These are phyloP conservation scores for Lachnellula arida DNA, from an alignment of 2,329 filamentous ascomycete species.

Conservation along the genomic window DNA sequence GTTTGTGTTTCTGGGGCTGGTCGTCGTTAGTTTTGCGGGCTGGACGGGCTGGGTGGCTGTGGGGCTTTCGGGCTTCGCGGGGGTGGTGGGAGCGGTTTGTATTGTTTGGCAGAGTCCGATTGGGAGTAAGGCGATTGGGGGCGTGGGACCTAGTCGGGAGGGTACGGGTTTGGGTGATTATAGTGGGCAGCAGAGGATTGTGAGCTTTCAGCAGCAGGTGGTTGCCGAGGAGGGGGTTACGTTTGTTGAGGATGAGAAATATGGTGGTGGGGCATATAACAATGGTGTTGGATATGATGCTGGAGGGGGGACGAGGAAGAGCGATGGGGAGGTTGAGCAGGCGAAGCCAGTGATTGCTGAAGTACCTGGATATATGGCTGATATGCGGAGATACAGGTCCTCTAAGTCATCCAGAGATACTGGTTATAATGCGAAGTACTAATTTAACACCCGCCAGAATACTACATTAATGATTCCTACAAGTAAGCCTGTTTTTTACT, in stretches of 20 bases:
- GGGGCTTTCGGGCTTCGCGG: constrained; percentile 1
- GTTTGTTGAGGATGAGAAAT: not conserved
- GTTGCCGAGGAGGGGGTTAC: not conserved
- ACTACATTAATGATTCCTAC: no score
- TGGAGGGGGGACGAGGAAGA: not conserved
- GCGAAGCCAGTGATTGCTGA: not conserved
- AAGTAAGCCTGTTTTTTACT: not conserved
- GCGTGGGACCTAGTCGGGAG: not conserved
- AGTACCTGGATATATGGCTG: constrained; percentile 6
- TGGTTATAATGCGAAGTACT: not conserved
- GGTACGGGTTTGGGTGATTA: not conserved
- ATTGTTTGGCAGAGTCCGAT: constrained; percentile 13
- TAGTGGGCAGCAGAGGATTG: not conserved
- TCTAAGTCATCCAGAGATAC: not conserved
- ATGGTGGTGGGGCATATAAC: not conserved
- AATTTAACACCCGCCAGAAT: not conserved
- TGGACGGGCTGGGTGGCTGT: constrained; percentile 9
- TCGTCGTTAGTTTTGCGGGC: constrained; percentile 10
- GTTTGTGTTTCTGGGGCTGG: constrained; percentile 13
- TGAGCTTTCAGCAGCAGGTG: not conserved
- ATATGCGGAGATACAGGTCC: constrained; percentile 7
- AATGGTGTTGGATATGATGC: not conserved
- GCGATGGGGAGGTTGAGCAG: constrained; percentile 1
- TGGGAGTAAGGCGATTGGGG: constrained; percentile 1
- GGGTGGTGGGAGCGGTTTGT: constrained; percentile 1